Conservation (phyloP, 169 alveolate species). For the Plasmodium vivax region DNA sequence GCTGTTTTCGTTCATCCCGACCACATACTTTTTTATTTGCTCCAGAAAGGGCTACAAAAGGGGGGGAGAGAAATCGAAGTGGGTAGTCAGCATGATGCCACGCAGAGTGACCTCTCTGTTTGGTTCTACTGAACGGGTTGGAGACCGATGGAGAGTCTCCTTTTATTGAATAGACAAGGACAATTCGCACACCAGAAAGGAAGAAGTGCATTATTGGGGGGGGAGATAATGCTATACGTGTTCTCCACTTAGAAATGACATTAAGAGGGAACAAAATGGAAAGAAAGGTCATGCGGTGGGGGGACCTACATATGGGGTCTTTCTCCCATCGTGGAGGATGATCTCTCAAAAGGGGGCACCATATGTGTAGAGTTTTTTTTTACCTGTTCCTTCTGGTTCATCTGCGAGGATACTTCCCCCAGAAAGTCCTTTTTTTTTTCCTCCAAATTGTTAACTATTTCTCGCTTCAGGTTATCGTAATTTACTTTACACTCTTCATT, state of each 20-base stretch:
- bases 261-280: background rate
- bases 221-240: background rate
- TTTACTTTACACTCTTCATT: constrained; percentile 23
- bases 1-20: background rate
- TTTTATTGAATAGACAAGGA: background rate
- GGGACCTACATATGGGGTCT: background rate
- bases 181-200: background rate
- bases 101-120: background rate
- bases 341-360: background rate
- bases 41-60: constrained; percentile 46
- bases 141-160: background rate
- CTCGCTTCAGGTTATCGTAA: background rate
- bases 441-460: constrained; percentile 5
- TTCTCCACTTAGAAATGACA: background rate
- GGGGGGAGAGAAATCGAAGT: background rate
- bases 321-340: background rate
- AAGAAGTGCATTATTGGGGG: background rate
- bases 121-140: background rate
- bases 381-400: constrained; percentile 37
- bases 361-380: background rate
- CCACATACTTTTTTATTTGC: constrained; percentile 32
- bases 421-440: constrained; percentile 34
- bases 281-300: background rate
- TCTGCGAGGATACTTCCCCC: background rate
- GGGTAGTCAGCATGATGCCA: background rate